Base-by-base conservation (phyloP, 1,284 basidiomycete genomes). In the Rugosomyces carneus region DNA sequence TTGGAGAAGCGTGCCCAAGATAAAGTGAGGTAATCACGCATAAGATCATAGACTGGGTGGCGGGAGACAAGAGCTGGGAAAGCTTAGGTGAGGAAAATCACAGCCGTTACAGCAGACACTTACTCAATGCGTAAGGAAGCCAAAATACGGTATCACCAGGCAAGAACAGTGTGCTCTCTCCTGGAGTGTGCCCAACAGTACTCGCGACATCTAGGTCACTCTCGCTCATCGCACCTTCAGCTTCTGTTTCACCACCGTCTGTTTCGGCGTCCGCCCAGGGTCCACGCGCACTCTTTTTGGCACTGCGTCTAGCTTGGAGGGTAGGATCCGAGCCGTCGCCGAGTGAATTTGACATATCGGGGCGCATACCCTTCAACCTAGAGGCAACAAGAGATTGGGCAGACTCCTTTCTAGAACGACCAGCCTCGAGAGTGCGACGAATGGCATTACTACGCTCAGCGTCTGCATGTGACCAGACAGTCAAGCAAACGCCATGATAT, bases 391-490 rank as follows among this genome's bases (percentile, higher is more conserved):
- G 63, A 29, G 79, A 82, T 60, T 89, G 86, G 0, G 81, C 80
- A 39, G 81, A 84, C 61, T 89, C 86, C 63, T 89, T 89, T 48
- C 86, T 76, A 27, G 74, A 78, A 46, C 84, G 79, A 36, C 81
- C 76, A 0, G 83, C 81, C 60, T 90, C 89, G 44, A 91, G 75
- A 2, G 88, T 87, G 41, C 86, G 79, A 23, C 88, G 81, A 56
- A 91, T 91, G 1, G 89, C 88, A 15, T 71, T 75, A 51, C 87
- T 84, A 43, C 91, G 81, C 57, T 92, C 84, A 2, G 84, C 81
- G 59, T 96, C 93, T 21, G 91, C 92, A 59, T 93, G 91, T 7
- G 89, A 91, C 92, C 91, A 96, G 0, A 95, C 90, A 2, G 89
- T 92, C 42, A 96, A 73, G 53, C 89, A 92, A 26, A 93, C 90